Evolutionary conservation across 108 stramenopile genomes (phyloP), one percentile per base, ranked within the genome.

Genomic region (Asterionellopsis glacialis): DNA sequence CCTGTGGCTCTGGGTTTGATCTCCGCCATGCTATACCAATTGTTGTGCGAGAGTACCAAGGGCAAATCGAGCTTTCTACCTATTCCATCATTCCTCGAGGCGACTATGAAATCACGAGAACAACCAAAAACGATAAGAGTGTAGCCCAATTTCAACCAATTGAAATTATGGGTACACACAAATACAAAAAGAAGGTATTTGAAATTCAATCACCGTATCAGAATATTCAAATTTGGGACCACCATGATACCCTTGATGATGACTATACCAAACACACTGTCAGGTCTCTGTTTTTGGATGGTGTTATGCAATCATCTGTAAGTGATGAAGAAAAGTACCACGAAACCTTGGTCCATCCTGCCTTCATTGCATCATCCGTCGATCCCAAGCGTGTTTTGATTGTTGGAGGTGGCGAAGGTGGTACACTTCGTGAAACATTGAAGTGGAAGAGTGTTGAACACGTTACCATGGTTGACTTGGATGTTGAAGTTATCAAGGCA

Each of bases 321-420:
- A 33, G 45, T 1, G 69, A 59, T 24, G 68, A 76, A 24, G 64
- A 60, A 0, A 62, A 74, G 47, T 91, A 89, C 55, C 87, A 88
- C 66, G 96, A 97, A 74, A 61, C 82, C 40, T 75, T 97, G 27
- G 94, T 97, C 11, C 96, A 97, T 68, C 96, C 96, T n/a, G 88
- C 90, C 11, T 89, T 97, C 94, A 74, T 96, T 45, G 51, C 87
- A 11, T 96, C 96, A 50, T 61, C 79, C 1, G 69, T 85, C 64
- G 55, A 11, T 15, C 91, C 91, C 9, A 65, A 60, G 50, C 65
- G 80, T 0, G 84, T 88, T 15, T 83, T 78, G 15, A 82, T 92
- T 47, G 64, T 92, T 52, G 91, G 87, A 42, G 83, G 85, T 27
- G 91, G 87, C 18, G 85, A 88, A 60, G 91, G 91, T 61, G 83